Conservation (phyloP, 83 land plant species). For the Isoetes engelmannii region DNA sequence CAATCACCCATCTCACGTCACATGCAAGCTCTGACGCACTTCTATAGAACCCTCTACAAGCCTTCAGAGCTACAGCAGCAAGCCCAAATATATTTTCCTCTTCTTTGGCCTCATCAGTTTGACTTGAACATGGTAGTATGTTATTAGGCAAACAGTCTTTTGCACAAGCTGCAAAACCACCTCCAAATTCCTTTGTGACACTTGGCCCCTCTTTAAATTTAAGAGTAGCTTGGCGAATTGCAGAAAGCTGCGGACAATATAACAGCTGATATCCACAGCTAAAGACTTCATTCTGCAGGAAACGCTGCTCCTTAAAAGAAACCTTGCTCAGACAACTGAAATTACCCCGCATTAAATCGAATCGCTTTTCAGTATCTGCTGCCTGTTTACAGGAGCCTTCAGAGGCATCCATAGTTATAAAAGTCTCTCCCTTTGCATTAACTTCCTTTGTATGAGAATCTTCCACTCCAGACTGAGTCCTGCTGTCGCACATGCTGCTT, state of each 20-base stretch:
- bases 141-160: slow-evolving; percentile 35
- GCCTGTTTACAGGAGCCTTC: not conserved
- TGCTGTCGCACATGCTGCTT: not conserved
- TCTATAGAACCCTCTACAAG: slow-evolving; percentile 56
- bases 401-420: slow-evolving; percentile 5
- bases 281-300: slow-evolving; percentile 41
- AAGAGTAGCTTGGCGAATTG: slow-evolving; percentile 67
- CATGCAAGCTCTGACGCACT: slow-evolving; percentile 56
- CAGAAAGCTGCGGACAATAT: slow-evolving; percentile 59
- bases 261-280: slow-evolving; percentile 62
- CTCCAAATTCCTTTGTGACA: slow-evolving; percentile 44
- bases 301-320: slow-evolving; percentile 36
- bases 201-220: slow-evolving; percentile 59
- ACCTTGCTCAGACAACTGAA: not conserved
- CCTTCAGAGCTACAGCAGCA: slow-evolving; percentile 67
- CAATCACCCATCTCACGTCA: slow-evolving; percentile 57
- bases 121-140: slow-evolving; percentile 20
- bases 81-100: slow-evolving; percentile 57
- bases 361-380: not conserved
- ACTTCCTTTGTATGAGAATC: not conserved
- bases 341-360: not conserved
- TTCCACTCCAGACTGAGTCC: not conserved
- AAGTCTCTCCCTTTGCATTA: not conserved
- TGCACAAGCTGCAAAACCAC: slow-evolving; percentile 56
- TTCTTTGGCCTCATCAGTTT: slow-evolving; percentile 24